Evolutionary conservation across 108 stramenopile genomes (phyloP), one percentile per base, ranked within the genome.

Genomic region (Nitzschia inconspicua): DNA sequence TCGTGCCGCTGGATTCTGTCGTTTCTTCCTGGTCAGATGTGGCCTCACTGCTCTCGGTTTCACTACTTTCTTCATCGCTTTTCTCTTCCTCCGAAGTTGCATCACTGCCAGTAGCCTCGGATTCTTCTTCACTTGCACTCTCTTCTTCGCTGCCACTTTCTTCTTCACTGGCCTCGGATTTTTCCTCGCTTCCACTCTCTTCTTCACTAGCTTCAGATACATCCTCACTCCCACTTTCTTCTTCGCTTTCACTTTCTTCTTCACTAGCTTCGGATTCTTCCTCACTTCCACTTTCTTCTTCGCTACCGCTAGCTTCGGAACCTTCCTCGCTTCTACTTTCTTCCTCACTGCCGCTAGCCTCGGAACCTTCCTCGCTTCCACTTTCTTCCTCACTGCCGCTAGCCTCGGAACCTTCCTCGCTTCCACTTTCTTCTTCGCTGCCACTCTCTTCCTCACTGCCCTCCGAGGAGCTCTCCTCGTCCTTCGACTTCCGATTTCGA

Each of bases 71-170:
- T 2, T 49, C 36, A 3, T 23, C 34, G 34, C 32, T 47, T 6
- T 51, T 49, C 1, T 43, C 39, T 1, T 53, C 57, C 3, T 59
- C 67, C 18, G 22, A 47, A 2, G 60, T 36, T 14, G 22, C 60
- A 2, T 11, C 9, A 2, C 16, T 24, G 4, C 40, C 23, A 41
- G 39, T 51, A n/a, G 7, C 49, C 43, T 34, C 31, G 8, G 58
- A 44, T 10, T 26, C 62, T 13, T 30, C 25, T 6, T 19, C 54
- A 44, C 34, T 42, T 31, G 32, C 35, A 29, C 35, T 47, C 25
- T 42, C 63, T 18, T 3, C 20, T 6, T 3, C 35, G 18, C 7
- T 24, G 20, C 34, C 18, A 26, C 42, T 51, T 9, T 51, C 63
- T 52, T 63, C 39, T 3, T n/a, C 10, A 4, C 50, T 34, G 19